phyloP scores from a whole-genome alignment of 805 yeast species.

The Pichia rugopelliculosa region DNA sequence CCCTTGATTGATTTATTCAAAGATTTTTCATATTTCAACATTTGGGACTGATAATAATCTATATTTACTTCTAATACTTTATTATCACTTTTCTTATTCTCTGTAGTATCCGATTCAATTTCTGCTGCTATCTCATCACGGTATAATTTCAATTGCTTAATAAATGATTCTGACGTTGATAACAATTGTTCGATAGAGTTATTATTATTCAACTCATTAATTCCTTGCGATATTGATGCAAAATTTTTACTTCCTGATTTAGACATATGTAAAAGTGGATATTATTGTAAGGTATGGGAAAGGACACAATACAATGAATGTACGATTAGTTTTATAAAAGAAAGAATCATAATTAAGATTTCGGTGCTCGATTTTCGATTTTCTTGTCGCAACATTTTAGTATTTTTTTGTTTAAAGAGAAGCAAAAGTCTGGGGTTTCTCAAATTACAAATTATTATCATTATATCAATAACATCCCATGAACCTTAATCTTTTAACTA shows the following conservation, averaged over 20 bases:
- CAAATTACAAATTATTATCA: too few relatives aligned
- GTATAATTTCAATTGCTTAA: conserved; percentile 1
- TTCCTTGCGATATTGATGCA: neutral
- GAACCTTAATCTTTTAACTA: too few relatives aligned
- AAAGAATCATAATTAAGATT: too few relatives aligned
- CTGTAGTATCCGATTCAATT: neutral
- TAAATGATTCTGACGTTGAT: conserved; percentile 3
- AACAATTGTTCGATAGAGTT: conserved; percentile 49
- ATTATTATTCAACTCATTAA: conserved; percentile 41
- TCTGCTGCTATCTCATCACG: neutral
- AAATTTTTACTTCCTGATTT: neutral
- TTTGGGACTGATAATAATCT: conserved; percentile 5
- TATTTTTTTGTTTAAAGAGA: too few relatives aligned
- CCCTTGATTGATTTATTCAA: conserved; percentile 18
- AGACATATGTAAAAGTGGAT: too few relatives aligned
- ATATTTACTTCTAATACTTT: neutral
- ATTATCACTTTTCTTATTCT: neutral
- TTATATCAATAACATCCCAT: too few relatives aligned
- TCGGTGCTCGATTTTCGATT: too few relatives aligned
- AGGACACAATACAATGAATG: too few relatives aligned
- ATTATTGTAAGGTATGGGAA: too few relatives aligned
- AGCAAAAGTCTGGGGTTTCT: too few relatives aligned
- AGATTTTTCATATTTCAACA: conserved; percentile 9
- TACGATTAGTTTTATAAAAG: too few relatives aligned
- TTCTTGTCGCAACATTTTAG: too few relatives aligned